Evolutionary conservation across 495 filamentous ascomycete genomes (phyloP).

Genomic region (Daldinia caldariorum): DNA sequence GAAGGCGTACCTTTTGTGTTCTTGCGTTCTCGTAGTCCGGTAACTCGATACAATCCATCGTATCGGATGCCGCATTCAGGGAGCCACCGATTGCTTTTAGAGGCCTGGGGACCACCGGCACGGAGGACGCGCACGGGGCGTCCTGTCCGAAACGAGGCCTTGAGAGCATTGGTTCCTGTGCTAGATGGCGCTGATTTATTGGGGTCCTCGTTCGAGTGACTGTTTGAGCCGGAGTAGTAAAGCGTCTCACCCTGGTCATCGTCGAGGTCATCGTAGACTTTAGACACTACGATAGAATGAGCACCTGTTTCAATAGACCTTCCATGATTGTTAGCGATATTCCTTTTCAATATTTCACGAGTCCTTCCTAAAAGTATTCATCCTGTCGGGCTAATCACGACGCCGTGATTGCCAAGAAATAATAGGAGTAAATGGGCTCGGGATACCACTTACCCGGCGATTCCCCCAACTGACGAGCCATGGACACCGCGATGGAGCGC

Average conservation of each 20-base stretch:
- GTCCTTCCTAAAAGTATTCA: not conserved
- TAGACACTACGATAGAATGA: conserved; percentile 57
- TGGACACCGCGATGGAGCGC: conserved; percentile 64
- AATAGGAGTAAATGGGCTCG: not conserved
- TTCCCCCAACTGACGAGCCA: conserved; percentile 56
- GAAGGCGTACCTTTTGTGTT: conserved; percentile 34
- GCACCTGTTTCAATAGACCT: conserved; percentile 46
- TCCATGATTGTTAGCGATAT: not conserved
- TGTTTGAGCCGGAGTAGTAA: conserved; percentile 59
- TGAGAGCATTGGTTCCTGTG: conserved; percentile 51
- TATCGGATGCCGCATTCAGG: conserved; percentile 60
- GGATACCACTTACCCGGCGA: conserved; percentile 48
- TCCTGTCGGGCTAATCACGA: not conserved
- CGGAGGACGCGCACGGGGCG: conserved; percentile 61
- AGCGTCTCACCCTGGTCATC: conserved; percentile 55
- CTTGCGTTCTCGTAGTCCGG: not conserved
- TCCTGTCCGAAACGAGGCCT: conserved; percentile 38
- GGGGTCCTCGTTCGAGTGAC: conserved; percentile 43
- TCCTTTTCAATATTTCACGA: not conserved
- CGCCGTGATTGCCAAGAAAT: not conserved
- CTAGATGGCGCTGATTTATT: conserved; percentile 31
- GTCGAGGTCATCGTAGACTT: conserved; percentile 56
- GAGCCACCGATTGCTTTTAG: conserved; percentile 35
- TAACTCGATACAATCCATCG: conserved; percentile 63
- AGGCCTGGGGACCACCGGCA: conserved; percentile 22